These are phyloP conservation scores for Escovopsis weberi DNA, from an alignment of 2,329 filamentous ascomycete genomes.

Conservation along the genomic window DNA sequence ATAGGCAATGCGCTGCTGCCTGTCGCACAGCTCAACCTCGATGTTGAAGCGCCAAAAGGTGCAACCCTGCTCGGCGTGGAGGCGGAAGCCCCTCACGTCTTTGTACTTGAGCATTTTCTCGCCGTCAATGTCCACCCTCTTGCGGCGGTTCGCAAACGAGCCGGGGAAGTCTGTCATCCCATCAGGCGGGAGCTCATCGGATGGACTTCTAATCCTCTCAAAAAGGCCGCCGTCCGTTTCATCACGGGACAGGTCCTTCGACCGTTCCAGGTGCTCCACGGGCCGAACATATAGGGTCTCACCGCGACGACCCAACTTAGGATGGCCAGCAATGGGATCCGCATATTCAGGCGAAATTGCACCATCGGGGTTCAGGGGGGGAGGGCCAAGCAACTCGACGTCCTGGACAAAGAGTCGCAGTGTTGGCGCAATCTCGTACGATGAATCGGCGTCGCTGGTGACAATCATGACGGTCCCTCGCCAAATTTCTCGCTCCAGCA, in stretches of 20 bases:
- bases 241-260: conserved; percentile 59
- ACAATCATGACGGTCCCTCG: conserved; percentile 93
- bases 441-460: conserved; percentile 69
- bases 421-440: conserved; percentile 64
- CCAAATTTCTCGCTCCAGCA: conserved; percentile 63
- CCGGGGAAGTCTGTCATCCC: conserved; percentile 34
- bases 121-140: conserved; percentile 49
- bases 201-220: conserved; percentile 45
- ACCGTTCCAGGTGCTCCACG: conserved; percentile 72
- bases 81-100: conserved; percentile 65
- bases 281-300: conserved; percentile 79
- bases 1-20: conserved; percentile 80
- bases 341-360: conserved; percentile 69
- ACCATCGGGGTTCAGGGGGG: conserved; percentile 50
- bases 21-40: conserved; percentile 68
- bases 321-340: conserved; percentile 76
- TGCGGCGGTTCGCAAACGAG: conserved; percentile 39
- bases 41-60: conserved; percentile 98
- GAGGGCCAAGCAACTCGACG: conserved; percentile 66
- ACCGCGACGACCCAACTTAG: conserved; percentile 72
- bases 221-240: conserved; percentile 77
- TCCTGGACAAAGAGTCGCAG: conserved; percentile 78
- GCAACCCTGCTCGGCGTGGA: conserved; percentile 72
- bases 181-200: conserved; percentile 28
- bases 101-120: conserved; percentile 70